Base-by-base conservation (phyloP, 805 yeast genomes). In the Priceomyces medius region DNA sequence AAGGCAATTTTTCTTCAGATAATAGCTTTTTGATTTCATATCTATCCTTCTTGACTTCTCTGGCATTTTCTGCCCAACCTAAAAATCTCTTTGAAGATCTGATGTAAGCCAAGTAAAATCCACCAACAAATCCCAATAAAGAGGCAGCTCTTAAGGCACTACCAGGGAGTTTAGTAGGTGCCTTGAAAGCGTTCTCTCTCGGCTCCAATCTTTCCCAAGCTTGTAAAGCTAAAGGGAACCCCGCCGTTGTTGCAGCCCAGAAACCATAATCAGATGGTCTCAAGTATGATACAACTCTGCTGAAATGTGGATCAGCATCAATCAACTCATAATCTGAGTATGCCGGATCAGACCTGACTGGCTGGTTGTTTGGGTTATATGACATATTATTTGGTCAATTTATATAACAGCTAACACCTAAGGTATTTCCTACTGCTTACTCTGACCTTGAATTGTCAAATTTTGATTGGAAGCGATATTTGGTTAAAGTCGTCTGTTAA, bases 241-340 rank as follows among this genome's bases (percentile, higher is more conserved):
- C 72, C 23, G 59, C 73, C n/a, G 73, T 55, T 29, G 64, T 50
- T 13, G 64, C 64, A 4, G 66, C 74, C 74, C 74, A 69, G 14
- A 70, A 60, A 6, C 70, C 74, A 53, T 77, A 78, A 66, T 87
- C 96, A 10, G 82, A 69, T 16, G 76, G 61, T 44, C 96, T 76
- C 66, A 86, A 78, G 66, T 82, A 88, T 34, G 79, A 66, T 10
- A 87, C 81, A 21, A 88, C 95, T 45, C 86, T 74, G 28, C 61
- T 56, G 65, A 87, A 85, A 49, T 80, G 80, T 21, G 96, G 96
- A 60, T 87, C 96, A 38, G 77, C 72, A 59, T 87, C 96, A 53
- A 87, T 88, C 41, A 71, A 55, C 54, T 71, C 76, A 50, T 68
- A 71, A 54, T 70, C 74, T 28, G 68, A 45, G 28, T 54, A 53